These are phyloP conservation scores for Phytophthora tubulina DNA, from an alignment of 352 stramenopile genomes.

Conservation along the genomic window DNA sequence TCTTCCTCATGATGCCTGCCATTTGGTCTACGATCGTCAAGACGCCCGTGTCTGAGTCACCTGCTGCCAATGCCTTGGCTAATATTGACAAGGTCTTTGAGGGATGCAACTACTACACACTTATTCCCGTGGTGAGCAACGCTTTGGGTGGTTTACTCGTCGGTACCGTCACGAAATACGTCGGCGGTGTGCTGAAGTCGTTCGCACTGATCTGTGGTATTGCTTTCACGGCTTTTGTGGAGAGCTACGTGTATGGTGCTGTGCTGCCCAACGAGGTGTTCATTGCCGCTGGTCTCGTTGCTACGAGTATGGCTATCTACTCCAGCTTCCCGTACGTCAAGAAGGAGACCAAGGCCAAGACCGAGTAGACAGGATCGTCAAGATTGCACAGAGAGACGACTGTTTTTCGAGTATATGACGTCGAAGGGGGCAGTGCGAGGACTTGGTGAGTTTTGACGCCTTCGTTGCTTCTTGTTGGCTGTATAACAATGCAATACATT, in stretches of 20 bases:
- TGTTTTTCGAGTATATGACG: constrained; percentile 12
- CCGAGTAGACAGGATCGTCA: constrained; percentile 34
- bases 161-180: constrained; percentile 89
- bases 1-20: constrained; percentile 71
- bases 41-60: constrained; percentile 45
- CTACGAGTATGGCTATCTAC: constrained; percentile 78
- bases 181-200: constrained; percentile 92
- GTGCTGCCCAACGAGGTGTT: constrained; percentile 72
- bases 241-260: constrained; percentile 75
- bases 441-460: not conserved
- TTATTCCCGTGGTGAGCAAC: constrained; percentile 86
- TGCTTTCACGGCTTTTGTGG: constrained; percentile 84
- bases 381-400: not conserved
- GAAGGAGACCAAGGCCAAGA: constrained; percentile 45
- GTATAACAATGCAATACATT: constrained; percentile 9
- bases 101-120: constrained; percentile 78
- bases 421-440: constrained; percentile 26
- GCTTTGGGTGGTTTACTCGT: constrained; percentile 87
- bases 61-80: constrained; percentile 33
- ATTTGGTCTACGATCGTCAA: constrained; percentile 55
- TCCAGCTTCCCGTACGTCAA: constrained; percentile 73
- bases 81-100: constrained; percentile 57
- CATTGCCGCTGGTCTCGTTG: constrained; percentile 75
- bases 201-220: constrained; percentile 92
- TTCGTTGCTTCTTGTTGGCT: not conserved